Evolutionary conservation across 164 flowering plant genomes (phyloP).

Genomic region (Cinnamomum micranthum): DNA sequence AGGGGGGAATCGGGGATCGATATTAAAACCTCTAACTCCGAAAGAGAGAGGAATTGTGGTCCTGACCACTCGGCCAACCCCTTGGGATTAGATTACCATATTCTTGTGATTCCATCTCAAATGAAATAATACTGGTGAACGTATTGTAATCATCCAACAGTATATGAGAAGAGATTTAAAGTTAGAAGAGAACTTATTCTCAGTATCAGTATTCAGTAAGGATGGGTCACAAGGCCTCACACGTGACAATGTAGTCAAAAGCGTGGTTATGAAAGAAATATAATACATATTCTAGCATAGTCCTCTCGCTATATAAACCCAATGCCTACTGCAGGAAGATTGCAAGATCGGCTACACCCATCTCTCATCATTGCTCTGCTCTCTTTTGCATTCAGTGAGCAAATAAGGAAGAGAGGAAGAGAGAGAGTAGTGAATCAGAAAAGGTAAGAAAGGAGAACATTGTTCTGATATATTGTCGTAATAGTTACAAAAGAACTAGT

Average conservation of each 20-base stretch:
- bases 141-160: not conserved
- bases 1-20: too few species aligned
- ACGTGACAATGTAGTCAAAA: not conserved
- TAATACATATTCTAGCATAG: not conserved
- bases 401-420: not conserved
- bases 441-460: not conserved
- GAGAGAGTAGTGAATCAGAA: not conserved
- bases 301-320: not conserved
- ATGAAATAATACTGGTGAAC: not conserved
- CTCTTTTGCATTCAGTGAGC: not conserved
- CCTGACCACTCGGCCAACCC: too few species aligned
- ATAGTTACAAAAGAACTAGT: not conserved
- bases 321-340: not conserved
- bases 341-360: not conserved
- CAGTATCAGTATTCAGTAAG: not conserved
- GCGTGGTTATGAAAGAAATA: not conserved
- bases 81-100: not conserved
- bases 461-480: not conserved
- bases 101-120: not conserved
- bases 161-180: not conserved
- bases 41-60: too few species aligned
- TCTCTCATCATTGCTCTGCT: not conserved
- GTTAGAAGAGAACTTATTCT: not conserved
- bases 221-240: conserved; percentile 3
- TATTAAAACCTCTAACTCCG: too few species aligned